Evolutionary conservation across 192 early-diverging fungal genomes (phyloP).

Genomic region (Umbelopsis isabellina): DNA sequence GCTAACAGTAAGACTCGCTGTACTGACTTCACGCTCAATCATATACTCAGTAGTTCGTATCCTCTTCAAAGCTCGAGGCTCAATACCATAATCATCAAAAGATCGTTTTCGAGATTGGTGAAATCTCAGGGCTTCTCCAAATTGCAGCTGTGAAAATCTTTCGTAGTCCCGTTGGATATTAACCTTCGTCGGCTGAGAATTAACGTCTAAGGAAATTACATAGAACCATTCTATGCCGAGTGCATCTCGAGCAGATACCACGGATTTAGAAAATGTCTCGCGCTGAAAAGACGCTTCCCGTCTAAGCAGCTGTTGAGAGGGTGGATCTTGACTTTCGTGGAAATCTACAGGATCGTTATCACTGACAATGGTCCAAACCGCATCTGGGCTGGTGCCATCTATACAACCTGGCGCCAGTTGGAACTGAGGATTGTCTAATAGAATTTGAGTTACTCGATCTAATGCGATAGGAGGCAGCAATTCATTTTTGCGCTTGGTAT

Average conservation of each 20-base stretch:
- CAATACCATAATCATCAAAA: background rate
- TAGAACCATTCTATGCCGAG: constrained; percentile 17
- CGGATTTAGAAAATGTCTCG: constrained; percentile 12
- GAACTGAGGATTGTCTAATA: background rate
- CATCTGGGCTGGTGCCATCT: background rate
- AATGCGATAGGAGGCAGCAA: background rate
- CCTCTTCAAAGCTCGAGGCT: constrained; percentile 1
- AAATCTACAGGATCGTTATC: constrained; percentile 11
- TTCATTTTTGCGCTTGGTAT: background rate
- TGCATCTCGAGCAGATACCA: constrained; percentile 3
- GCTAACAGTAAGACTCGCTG: background rate
- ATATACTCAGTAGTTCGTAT: background rate
- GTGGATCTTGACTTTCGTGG: constrained; percentile 12
- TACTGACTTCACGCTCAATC: background rate
- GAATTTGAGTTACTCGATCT: background rate
- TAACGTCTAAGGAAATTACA: constrained; percentile 3
- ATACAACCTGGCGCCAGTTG: constrained; percentile 7
- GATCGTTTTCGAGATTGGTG: background rate
- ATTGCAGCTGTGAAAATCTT: background rate
- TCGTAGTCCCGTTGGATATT: constrained; percentile 17
- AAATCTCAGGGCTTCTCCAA: no score
- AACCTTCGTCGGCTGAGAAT: constrained; percentile 5
- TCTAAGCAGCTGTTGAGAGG: background rate
- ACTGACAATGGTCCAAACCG: constrained; percentile 12
- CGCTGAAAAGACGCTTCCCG: constrained; percentile 11